Conservation (phyloP, 495 filamentous ascomycete genomes). For the Alectoria sarmentosa region DNA sequence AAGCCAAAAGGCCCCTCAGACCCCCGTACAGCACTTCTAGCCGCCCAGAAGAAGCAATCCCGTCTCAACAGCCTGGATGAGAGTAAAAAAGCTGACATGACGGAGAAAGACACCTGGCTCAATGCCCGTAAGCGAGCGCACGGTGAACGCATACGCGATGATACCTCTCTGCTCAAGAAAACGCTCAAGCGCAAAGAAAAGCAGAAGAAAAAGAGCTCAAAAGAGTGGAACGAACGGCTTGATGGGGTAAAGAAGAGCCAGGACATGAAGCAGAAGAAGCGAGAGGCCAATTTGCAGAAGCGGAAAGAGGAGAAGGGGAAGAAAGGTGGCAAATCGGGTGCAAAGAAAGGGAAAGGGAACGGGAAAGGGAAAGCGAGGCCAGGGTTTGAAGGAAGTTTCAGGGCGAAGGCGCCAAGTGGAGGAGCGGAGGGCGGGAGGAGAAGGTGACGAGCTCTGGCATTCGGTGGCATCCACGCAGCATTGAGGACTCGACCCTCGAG, state of each 20-base stretch:
- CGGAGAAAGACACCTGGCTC: conserved; percentile 91
- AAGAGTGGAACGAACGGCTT: conserved; percentile 79
- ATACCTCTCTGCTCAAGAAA: conserved; percentile 86
- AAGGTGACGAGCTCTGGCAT: conserved; percentile 34
- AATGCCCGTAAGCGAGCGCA: conserved; percentile 84
- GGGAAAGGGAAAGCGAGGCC: conserved; percentile 57
- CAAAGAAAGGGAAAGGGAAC: conserved; percentile 49
- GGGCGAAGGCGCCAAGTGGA: conserved; percentile 36
- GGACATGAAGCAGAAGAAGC: conserved; percentile 74
- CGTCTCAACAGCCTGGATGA: conserved; percentile 64
- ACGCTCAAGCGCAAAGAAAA: conserved; percentile 88
- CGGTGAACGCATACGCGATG: conserved; percentile 84
- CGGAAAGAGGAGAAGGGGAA: conserved; percentile 65
- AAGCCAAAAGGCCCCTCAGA: conserved; percentile 76
- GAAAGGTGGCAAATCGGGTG: conserved; percentile 47
- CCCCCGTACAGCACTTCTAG: conserved; percentile 62
- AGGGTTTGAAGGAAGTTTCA: conserved; percentile 92
- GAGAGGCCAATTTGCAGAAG: conserved; percentile 82
- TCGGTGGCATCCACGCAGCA: not conserved
- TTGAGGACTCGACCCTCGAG: not conserved
- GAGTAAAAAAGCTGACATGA: conserved; percentile 71
- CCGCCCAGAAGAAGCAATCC: conserved; percentile 62
- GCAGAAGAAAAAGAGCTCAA: conserved; percentile 79
- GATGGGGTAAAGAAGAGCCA: conserved; percentile 68
- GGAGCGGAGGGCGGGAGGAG: conserved; percentile 1